phyloP scores from a whole-genome alignment of 352 stramenopile genomes.

The Pythium guiyangense region DNA sequence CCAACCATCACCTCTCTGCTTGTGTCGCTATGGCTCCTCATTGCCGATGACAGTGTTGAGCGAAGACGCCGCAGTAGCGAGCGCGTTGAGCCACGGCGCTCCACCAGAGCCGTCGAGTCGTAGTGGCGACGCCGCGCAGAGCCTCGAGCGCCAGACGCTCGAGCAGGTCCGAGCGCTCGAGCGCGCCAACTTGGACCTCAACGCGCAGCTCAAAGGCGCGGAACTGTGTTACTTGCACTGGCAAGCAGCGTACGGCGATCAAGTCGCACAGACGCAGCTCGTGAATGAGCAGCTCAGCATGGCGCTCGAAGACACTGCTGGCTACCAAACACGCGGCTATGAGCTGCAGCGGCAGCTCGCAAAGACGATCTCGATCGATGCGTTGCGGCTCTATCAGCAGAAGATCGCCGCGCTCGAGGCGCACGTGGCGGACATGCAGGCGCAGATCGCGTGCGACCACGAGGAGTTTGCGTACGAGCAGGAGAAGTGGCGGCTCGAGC shows the following conservation, averaged over 20 bases:
- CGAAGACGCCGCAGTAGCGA: neutral
- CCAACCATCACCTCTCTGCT: too few relatives aligned
- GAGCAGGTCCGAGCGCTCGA: conserved; percentile 3
- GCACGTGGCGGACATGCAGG: conserved; percentile 39
- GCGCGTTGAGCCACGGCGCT: too few relatives aligned
- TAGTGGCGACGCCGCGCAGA: too few relatives aligned
- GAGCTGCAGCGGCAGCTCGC: neutral
- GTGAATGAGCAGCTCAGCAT: conserved; percentile 32
- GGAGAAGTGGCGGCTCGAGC: conserved; percentile 49
- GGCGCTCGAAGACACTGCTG: conserved; percentile 33
- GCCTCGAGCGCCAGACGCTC: neutral
- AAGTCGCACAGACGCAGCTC: conserved; percentile 19
- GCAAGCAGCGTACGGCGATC: conserved; percentile 29
- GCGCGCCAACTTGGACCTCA: conserved; percentile 23
- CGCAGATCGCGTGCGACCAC: conserved; percentile 59
- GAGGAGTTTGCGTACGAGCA: conserved; percentile 64
- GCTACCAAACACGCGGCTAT: neutral
- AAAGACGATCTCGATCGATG: conserved; percentile 9
- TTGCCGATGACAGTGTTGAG: neutral
- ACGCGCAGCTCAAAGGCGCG: conserved; percentile 29
- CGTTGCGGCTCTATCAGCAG: conserved; percentile 29
- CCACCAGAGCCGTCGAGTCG: too few relatives aligned
- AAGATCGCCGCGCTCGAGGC: conserved; percentile 44
- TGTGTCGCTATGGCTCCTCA: too few relatives aligned
- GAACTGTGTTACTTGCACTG: conserved; percentile 35